These are phyloP conservation scores for Pleurotus sapidus DNA, from an alignment of 768 basidiomycete genomes.

Conservation along the genomic window DNA sequence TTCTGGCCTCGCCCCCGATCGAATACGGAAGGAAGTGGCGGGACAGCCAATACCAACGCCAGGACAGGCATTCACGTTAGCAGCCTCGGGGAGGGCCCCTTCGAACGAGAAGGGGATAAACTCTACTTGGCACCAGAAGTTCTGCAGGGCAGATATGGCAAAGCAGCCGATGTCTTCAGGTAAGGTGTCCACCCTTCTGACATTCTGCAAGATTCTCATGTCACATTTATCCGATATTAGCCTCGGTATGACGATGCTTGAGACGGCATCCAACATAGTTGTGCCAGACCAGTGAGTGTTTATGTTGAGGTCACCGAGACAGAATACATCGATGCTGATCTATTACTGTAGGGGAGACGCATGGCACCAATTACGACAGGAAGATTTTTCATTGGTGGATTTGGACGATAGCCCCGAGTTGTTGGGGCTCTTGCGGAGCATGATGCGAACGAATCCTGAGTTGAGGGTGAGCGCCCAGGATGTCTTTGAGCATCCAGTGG, in stretches of 20 bases:
- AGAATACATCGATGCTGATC: slow-evolving; percentile 18
- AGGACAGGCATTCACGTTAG: slow-evolving; percentile 14
- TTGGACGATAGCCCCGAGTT: slow-evolving; percentile 64
- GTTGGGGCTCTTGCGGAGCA: slow-evolving; percentile 61
- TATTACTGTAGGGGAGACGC: slow-evolving; percentile 69
- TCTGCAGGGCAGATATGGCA: slow-evolving; percentile 86
- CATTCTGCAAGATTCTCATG: slow-evolving; percentile 38
- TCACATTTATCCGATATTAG: slow-evolving; percentile 40
- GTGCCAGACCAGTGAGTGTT: slow-evolving; percentile 91
- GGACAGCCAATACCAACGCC: neutral
- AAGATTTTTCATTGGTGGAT: slow-evolving; percentile 88
- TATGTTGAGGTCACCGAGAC: slow-evolving; percentile 16
- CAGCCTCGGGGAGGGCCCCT: slow-evolving; percentile 37
- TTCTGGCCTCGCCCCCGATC: slow-evolving; percentile 68
- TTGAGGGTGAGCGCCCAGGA: slow-evolving; percentile 53
- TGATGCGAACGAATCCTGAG: slow-evolving; percentile 75
- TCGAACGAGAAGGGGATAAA: slow-evolving; percentile 97
- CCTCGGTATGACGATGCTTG: slow-evolving; percentile 94
- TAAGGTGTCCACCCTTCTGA: slow-evolving; percentile 41
- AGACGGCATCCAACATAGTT: slow-evolving; percentile 93
- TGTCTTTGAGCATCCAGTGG: slow-evolving; percentile 60
- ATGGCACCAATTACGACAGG: slow-evolving; percentile 90
- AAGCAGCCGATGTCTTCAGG: slow-evolving; percentile 97
- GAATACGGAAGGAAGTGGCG: slow-evolving; percentile 3
- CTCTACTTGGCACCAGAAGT: slow-evolving; percentile 97